Evolutionary conservation across 495 filamentous ascomycete species (phyloP), one percentile per base, ranked within the genome.

Genomic region (Opeltia flavorubescens): DNA sequence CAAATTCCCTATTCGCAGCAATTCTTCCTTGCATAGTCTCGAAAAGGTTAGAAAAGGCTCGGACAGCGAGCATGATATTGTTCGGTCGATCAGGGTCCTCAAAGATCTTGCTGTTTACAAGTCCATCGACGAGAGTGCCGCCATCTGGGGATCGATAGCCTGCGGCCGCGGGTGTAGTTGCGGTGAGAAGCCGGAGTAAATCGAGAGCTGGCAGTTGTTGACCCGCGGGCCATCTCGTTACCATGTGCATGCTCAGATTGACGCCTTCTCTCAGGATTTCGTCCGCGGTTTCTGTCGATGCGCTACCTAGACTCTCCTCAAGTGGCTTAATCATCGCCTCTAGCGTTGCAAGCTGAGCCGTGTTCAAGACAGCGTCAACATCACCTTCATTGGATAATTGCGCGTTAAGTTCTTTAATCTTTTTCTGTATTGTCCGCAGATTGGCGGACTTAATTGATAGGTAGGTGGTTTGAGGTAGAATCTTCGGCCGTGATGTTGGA

Each of bases 1-100:
- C 76, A 43, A 84, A 84, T 27, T 71, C 63, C 13, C 62, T 60
- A 3, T 74, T 64, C 0, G 74, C 75, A 1, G 89, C 64, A 15
- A 68, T 60, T 9, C 84, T 76, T 27, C 91, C 91, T 46, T 78
- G 66, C 3, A 71, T 59, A 0, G 83, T 86, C 46, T 77, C 75
- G 62, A 95, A 96, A 5, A 96, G 66, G 48, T 99, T 99, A n/a
- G 76, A 80, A 40, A 94, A 72, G 12, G 80, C 72, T 9, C 93
- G 86, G 34, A 84, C 66, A 0, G 83, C 75, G 62, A 96, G 78
- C 84, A 96, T 94, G 26, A 80, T 74, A 55, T 84, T 84, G 59
- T 95, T 95, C 11, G 76, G 66, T 12, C 68, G 65, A 17, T 62
- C 55, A 29, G 59, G 66, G 6, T 63, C 55, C 21, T 74, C 67